Base-by-base conservation (phyloP, 106 monocot species). In the Apostasia ramifera region DNA sequence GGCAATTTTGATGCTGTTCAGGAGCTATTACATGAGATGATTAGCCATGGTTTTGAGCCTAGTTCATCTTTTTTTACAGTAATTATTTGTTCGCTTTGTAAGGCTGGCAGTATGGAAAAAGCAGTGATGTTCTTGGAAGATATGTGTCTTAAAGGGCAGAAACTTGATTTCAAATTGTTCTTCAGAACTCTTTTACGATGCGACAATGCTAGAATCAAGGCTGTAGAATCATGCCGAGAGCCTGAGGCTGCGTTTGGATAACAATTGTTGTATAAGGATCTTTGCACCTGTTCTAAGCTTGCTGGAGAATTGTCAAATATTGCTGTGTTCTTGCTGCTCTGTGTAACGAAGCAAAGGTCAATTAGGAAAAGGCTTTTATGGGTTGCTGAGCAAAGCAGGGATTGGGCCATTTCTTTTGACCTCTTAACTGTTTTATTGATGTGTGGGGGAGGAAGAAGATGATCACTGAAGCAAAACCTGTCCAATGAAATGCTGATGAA, bases 401-500 rank as follows among this genome's bases (percentile, higher is more conserved):
- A 55, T 79, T 45, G 56, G 14, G 5, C 63, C 47, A 10, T 67
- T 74, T 74, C 12, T 79, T 1, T 63, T 74, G 37, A 52, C 74
- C 3, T 68, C 26, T 55, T 11, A 74, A 74, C 40, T 55, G 61
- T 70, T 73, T 70, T 40, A 3, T 80, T 8, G 53, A 66, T 49
- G 47, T 53, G 12, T 57, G 70, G 57, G 70, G 74, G 53, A 50
- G 53, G 52, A 63, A 70, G 70, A 74, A 46, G 57, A 49, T 57
- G 62, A 6, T 70, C 4, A 51, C 10, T 44, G 70, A 80, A 49
- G 74, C 80, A 59, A 75, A 38, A 40, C 12, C 57, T 70, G 44
- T 80, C 75, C 66, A 3, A 5, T 53, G 80, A 80, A 58, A 80
- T 80, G 74, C 2, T 38, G 4, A 58, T 59, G 58, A 74, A 70